phyloP scores from a whole-genome alignment of 202 grass and related monocot genomes.

The Alloteropsis angusta region DNA sequence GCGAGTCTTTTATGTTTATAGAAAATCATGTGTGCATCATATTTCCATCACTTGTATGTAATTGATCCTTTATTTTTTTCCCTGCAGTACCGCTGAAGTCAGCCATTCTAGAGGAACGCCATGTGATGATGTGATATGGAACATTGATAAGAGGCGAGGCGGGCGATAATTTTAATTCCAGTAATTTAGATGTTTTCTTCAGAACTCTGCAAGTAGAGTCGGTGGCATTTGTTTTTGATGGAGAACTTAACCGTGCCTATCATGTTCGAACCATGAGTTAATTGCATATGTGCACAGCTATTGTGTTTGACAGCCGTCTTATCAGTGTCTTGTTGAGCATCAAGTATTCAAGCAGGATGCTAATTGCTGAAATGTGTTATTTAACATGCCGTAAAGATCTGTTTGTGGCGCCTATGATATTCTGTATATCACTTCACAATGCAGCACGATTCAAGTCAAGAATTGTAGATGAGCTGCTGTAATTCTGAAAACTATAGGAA shows the following conservation, averaged over 20 bases:
- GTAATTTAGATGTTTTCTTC: slow-evolving; percentile 33
- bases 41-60: background rate
- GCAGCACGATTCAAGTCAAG: no score
- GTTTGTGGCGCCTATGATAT: background rate
- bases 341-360: no score
- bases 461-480: no score
- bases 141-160: background rate
- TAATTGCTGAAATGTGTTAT: background rate
- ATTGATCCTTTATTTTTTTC: background rate
- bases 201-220: background rate
- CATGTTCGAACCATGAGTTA: slow-evolving; percentile 13
- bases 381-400: background rate
- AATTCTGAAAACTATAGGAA: no score
- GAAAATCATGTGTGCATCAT: background rate
- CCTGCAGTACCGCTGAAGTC: slow-evolving; percentile 44
- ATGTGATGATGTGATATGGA: background rate
- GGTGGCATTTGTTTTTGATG: background rate
- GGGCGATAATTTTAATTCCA: slow-evolving; percentile 17
- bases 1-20: no score
- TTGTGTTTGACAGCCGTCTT: background rate
- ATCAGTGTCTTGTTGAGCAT: background rate
- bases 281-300: background rate
- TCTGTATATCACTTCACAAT: no score
- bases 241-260: background rate
- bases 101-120: background rate